Evolutionary conservation across 2,329 filamentous ascomycete species (phyloP).

Genomic region (Endocalyx cinctus): DNA sequence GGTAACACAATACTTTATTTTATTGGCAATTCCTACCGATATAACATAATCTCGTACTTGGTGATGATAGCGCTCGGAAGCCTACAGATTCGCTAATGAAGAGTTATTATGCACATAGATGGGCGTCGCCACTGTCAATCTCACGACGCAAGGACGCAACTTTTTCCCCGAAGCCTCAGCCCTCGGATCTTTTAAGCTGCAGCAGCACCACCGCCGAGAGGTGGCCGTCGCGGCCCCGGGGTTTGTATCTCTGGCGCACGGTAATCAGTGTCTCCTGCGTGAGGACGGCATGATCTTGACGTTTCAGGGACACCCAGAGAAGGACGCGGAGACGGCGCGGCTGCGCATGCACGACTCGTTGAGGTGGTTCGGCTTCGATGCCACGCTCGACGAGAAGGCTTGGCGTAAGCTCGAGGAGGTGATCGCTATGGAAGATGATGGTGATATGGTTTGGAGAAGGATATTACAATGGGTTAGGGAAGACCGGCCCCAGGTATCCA

Average conservation of each 20-base stretch:
- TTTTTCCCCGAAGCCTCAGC: conserved; percentile 30
- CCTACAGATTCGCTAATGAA: conserved; percentile 6
- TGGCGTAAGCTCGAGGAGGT: not conserved
- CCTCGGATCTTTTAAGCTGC: conserved; percentile 22
- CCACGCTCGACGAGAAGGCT: conserved; percentile 4
- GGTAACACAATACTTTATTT: no score
- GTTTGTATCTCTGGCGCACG: conserved; percentile 31
- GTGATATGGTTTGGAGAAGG: not conserved
- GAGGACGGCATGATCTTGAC: conserved; percentile 35
- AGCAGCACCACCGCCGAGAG: conserved; percentile 39
- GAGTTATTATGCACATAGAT: conserved; percentile 19
- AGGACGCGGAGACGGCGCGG: conserved; percentile 34
- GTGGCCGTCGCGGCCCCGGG: conserved; percentile 28
- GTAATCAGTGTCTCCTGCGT: conserved; percentile 35
- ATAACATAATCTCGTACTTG: not conserved
- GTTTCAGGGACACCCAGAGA: conserved; percentile 42
- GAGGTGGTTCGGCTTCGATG: conserved; percentile 33
- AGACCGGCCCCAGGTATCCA: no score
- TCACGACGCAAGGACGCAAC: conserved; percentile 31
- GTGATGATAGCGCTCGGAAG: not conserved
- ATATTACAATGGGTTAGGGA: not conserved
- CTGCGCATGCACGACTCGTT: conserved; percentile 31
- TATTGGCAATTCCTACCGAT: no score
- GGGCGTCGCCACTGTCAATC: conserved; percentile 29
- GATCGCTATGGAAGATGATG: not conserved